These are phyloP conservation scores for Komagataella pastoris DNA, from an alignment of 805 yeast genomes.

Conservation along the genomic window DNA sequence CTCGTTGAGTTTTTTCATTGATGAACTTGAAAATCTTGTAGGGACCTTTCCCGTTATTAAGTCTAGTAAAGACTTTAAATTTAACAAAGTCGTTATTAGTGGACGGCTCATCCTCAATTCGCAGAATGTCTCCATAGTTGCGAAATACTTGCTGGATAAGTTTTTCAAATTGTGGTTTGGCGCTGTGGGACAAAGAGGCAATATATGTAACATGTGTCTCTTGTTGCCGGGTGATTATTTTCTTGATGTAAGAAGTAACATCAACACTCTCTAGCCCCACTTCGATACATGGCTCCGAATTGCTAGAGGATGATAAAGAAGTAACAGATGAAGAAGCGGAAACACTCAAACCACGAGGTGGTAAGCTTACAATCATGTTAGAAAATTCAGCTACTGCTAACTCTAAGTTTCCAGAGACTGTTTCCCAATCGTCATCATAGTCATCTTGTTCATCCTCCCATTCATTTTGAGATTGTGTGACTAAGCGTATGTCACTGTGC, in stretches of 20 bases:
- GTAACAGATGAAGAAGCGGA: neutral
- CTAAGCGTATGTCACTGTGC: neutral
- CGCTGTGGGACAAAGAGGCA: constrained; percentile 16
- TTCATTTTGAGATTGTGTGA: neutral
- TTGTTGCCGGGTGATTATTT: constrained; percentile 14
- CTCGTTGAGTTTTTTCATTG: constrained; percentile 15
- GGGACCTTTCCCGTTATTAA: constrained; percentile 11
- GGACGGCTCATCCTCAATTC: neutral
- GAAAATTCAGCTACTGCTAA: neutral
- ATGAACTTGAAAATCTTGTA: constrained; percentile 14
- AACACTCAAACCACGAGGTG: neutral
- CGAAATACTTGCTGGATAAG: constrained; percentile 12
- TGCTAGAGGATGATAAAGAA: neutral
- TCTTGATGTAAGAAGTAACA: constrained; percentile 10
- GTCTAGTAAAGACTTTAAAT: constrained; percentile 12
- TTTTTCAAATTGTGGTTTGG: constrained; percentile 9
- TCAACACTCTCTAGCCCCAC: neutral
- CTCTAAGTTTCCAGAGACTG: neutral
- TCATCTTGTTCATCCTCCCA: neutral
- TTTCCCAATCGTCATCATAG: neutral
- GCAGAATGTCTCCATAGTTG: constrained; percentile 12
- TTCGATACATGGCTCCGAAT: neutral
- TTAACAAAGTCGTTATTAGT: constrained; percentile 15
- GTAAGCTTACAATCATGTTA: neutral
- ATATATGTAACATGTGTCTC: constrained; percentile 12